Base-by-base conservation (phyloP, 768 basidiomycete genomes). In the Leucogyrophana mollusca region DNA sequence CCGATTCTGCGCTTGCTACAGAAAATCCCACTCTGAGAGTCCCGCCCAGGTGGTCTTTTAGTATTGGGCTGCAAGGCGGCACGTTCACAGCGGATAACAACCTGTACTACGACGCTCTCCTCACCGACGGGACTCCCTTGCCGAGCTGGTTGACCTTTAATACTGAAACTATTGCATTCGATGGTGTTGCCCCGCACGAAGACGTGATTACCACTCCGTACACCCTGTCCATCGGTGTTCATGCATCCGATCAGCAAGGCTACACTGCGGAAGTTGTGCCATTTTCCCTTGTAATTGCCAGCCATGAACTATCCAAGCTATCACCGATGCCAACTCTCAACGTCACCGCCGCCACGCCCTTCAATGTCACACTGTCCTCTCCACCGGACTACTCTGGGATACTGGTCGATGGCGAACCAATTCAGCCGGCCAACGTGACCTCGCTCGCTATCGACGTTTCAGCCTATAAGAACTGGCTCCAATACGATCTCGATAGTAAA, bases 31-130 rank as follows among this genome's bases (percentile, higher is more conserved):
- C 76, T 40, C 60, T 96, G 45, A 74, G 92, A 41, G 79, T 95
- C 9, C 92, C 91, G 1, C 79, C 79, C 6, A 65, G 70, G 36
- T 95, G 93, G 92, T 90, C 89, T 1, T 97, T 95, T 69, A 91
- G 90, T 56, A 77, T 97, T 47, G 94, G 94, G 11, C 80, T 96
- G 55, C 67, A 82, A 41, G 71, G 78, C 49, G 69, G 77, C 27
- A 93, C 88, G 2, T 85, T 83, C 62, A 48, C 59, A 2, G 69
- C 76, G 23, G 47, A 64, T 37, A 66, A 76, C 25, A 68, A 67
- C 21, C 55, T 89, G 32, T 85, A 60, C 59, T 93, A 94, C 58
- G 72, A 74, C 9, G 82, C 84, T 21, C 72, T 78, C 25, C 77
- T 78, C 57, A 69, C 73, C 1, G 80, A 90, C 53, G 85, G 89